Base-by-base conservation (phyloP, 1,284 basidiomycete species). In the Cutaneotrichosporon cyanovorans region DNA sequence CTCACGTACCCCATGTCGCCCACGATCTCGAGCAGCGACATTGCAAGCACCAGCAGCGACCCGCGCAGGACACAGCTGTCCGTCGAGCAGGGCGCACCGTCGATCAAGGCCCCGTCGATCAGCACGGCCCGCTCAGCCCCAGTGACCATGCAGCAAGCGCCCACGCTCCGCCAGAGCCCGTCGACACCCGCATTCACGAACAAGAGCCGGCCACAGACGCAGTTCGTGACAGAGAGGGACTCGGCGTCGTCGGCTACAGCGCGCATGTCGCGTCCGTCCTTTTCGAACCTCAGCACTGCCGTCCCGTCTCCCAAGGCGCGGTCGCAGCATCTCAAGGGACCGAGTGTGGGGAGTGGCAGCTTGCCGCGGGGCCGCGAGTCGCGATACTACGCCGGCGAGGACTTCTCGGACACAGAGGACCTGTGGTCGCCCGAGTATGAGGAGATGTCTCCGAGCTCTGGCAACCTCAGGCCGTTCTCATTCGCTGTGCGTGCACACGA, bases 391-490 rank as follows among this genome's bases (percentile, higher is more conserved):
- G 40, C 46, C 11, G 39, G 28, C 40, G 52, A 54, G 32, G 46
- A 48, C 33, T 54, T 45, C 45, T 54, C 52, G 10, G 58, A 57
- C 41, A 61, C 60, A 18, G 65, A 67, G 30, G 64, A 61, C 19
- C 45, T 60, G 15, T 69, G 65, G 65, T 52, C 56, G 14, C 62
- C 55, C 2, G 25, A 62, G 2, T 44, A 44, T 34, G 42, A 44
- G 14, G 42, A 44, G 12, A 33, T 37, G 7, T 63, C 59, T 3
- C 55, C 54, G 0, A 58, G 48, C 19, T 56, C 44, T 10, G 57
- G 50, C 37, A 55, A 55, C 25, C 46, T 69, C 19, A 50, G 70
- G 16, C 70, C 70, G 9, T 72, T 72, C 56, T 71, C 68, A 19
- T 69, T 69, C 52, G 68, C 69, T 2, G 66, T 69, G 4, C 55